Evolutionary conservation across 495 filamentous ascomycete genomes (phyloP).

Genomic region (Amorphotheca resinae): DNA sequence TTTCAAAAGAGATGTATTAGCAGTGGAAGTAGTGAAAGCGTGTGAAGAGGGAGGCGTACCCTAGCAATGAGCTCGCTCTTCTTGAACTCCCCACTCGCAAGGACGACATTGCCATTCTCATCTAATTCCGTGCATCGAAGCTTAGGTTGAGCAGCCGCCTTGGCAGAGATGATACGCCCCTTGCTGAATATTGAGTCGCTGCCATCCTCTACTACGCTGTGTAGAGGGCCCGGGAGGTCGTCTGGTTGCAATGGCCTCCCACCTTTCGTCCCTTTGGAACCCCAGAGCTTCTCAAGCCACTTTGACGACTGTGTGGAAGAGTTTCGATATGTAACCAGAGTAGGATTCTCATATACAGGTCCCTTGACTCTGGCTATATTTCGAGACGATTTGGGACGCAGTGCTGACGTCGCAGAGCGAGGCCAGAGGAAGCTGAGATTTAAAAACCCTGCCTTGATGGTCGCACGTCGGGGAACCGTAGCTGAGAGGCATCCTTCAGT

Average conservation of each 20-base stretch:
- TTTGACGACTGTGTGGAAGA: slow-evolving; percentile 32
- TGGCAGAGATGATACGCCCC: slow-evolving; percentile 51
- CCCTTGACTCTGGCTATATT: slow-evolving; percentile 3
- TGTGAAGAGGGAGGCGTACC: too few relatives aligned
- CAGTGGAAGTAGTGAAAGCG: not conserved
- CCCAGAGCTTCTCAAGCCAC: slow-evolving; percentile 46
- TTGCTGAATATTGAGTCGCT: slow-evolving; percentile 41
- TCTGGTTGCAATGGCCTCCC: slow-evolving; percentile 31
- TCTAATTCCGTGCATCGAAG: slow-evolving; percentile 93
- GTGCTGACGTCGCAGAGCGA: slow-evolving; percentile 11
- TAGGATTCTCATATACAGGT: too few relatives aligned
- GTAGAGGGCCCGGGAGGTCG: slow-evolving; percentile 36
- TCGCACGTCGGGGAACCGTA: slow-evolving; percentile 10
- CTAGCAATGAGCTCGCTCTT: slow-evolving; percentile 94
- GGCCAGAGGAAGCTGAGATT: slow-evolving; percentile 34
- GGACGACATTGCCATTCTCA: slow-evolving; percentile 82
- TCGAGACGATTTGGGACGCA: slow-evolving; percentile 4
- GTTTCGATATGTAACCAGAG: too few relatives aligned
- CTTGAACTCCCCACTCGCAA: slow-evolving; percentile 91
- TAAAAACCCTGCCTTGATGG: slow-evolving; percentile 30
- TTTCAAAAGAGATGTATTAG: slow-evolving; percentile 19
- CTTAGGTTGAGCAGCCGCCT: slow-evolving; percentile 65
- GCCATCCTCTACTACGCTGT: slow-evolving; percentile 32
- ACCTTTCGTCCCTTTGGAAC: slow-evolving; percentile 22
- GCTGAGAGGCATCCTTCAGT: slow-evolving; percentile 14